phyloP scores from a whole-genome alignment of 768 basidiomycete species.

The Calvatia gigantea region DNA sequence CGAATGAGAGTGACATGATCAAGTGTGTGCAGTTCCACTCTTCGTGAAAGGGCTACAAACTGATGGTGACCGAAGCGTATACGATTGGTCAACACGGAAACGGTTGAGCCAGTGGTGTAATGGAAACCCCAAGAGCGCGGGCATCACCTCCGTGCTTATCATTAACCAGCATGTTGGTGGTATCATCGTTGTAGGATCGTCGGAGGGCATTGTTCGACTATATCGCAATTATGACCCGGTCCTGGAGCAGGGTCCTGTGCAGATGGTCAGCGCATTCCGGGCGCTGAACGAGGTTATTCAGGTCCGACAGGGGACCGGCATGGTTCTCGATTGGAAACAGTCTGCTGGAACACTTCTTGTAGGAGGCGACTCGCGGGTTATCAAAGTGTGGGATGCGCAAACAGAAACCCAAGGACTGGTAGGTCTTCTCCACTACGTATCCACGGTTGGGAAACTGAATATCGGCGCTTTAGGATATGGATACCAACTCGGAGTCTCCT shows the following conservation, averaged over 20 bases:
- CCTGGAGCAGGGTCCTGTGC: conserved; percentile 67
- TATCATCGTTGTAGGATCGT: conserved; percentile 84
- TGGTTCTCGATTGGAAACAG: conserved; percentile 95
- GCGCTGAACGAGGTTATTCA: conserved; percentile 78
- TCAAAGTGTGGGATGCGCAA: conserved; percentile 94
- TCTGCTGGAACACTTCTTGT: conserved; percentile 79
- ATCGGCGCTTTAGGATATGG: conserved; percentile 60
- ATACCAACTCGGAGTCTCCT: conserved; percentile 87
- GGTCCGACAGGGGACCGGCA: conserved; percentile 72
- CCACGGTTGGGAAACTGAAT: conserved; percentile 2
- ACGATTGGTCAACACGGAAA: conserved; percentile 88
- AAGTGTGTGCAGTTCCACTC: conserved; percentile 44
- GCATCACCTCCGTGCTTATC: conserved; percentile 84
- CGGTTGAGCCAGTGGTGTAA: conserved; percentile 84
- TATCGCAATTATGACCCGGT: conserved; percentile 89
- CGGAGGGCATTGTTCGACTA: conserved; percentile 88
- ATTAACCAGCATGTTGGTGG: conserved; percentile 96
- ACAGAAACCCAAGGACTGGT: conserved; percentile 79
- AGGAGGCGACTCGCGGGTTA: conserved; percentile 85
- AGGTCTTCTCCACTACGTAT: conserved; percentile 21
- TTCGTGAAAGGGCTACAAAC: not conserved
- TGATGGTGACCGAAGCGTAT: conserved; percentile 55
- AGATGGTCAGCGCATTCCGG: conserved; percentile 93
- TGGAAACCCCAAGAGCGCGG: conserved; percentile 77
- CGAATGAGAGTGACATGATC: conserved; percentile 84